Evolutionary conservation across 768 basidiomycete species (phyloP).

Genomic region (button mushroom (Agaricus bisporus)): DNA sequence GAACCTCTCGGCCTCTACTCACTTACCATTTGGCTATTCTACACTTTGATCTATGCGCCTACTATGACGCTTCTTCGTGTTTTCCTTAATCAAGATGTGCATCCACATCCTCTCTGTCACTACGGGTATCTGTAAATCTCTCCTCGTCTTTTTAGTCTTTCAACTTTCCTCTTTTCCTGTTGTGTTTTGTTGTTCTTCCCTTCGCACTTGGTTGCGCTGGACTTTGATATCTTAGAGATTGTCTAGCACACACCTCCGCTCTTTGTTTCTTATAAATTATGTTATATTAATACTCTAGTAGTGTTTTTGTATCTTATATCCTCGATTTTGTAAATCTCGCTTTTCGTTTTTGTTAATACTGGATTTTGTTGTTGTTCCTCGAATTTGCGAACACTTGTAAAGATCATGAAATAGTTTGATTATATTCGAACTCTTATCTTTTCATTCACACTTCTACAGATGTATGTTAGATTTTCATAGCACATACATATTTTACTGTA

Average conservation of each 20-base stretch:
- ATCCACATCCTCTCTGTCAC: constrained; percentile 9
- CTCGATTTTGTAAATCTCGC: not conserved
- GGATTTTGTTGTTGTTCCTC: too few species aligned
- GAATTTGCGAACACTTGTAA: too few species aligned
- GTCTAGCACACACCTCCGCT: not conserved
- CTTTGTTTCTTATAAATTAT: constrained; percentile 8
- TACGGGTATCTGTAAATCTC: constrained; percentile 11
- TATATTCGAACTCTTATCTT: too few species aligned
- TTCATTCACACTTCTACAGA: too few species aligned
- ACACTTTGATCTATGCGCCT: constrained; percentile 6
- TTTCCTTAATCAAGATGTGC: constrained; percentile 7
- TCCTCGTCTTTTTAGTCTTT: too few species aligned
- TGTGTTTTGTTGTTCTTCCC: not conserved
- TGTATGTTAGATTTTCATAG: too few species aligned
- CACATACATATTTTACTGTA: too few species aligned
- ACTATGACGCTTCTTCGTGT: constrained; percentile 1
- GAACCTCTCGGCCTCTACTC: constrained; percentile 6
- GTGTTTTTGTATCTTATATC: not conserved
- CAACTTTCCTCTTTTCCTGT: too few species aligned
- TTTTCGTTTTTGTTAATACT: too few species aligned
- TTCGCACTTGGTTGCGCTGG: constrained; percentile 4
- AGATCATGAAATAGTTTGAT: too few species aligned
- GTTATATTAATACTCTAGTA: constrained; percentile 4
- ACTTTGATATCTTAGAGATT: constrained; percentile 1
- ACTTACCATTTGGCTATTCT: constrained; percentile 6